Base-by-base conservation (phyloP, 2,329 filamentous ascomycete species). In the Pseudogymnoascus sp. region DNA sequence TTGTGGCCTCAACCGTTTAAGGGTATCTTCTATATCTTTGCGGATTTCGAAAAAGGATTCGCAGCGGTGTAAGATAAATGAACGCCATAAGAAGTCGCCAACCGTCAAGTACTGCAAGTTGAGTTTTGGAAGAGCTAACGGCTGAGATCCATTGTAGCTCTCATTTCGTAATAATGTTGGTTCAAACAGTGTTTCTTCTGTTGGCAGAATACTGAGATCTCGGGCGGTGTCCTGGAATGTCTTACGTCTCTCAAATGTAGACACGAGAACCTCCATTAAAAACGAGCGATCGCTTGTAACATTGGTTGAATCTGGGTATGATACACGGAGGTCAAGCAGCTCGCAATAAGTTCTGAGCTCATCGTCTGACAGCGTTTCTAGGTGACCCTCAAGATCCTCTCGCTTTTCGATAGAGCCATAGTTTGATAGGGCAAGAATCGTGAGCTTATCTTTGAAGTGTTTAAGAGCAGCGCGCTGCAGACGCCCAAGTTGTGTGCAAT, bases 41-140 rank as follows among this genome's bases (percentile, higher is more conserved):
- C 92, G 86, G 64, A 99, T 93, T 64, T 91, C 90, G 73, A 95
- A 97, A 72, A 97, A 97, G 0, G 93, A 84, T 74, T 99, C 94
- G 63, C 87, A 89, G 40, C 93, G 86, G 72, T 96, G 94, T 7
- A 99, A 79, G 12, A 95, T 82, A 69, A 97, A 87, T 0, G 93
- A 92, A 65, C 95, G 85, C 92, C 92, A 99, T n/a, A 99, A 77
- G 69, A 99, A 99, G 74, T 99, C 94, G 2, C 92, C 92, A 59
- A 96, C 85, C 2, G 92, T 96, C 12, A 99, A 80, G 74, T 99
- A 99, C 71, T 99, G 94, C 29, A 99, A 78, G 69, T 97, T 99
- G 52, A 97, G 77, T 73, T 99, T 99, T 2, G 94, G 94, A 45
- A 99, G 85, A 2, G 94, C 90, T 63, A 99, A 80, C 4, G 94